phyloP scores from a whole-genome alignment of 2,329 filamentous ascomycete genomes.

The Paraphaeosphaeria minitans region DNA sequence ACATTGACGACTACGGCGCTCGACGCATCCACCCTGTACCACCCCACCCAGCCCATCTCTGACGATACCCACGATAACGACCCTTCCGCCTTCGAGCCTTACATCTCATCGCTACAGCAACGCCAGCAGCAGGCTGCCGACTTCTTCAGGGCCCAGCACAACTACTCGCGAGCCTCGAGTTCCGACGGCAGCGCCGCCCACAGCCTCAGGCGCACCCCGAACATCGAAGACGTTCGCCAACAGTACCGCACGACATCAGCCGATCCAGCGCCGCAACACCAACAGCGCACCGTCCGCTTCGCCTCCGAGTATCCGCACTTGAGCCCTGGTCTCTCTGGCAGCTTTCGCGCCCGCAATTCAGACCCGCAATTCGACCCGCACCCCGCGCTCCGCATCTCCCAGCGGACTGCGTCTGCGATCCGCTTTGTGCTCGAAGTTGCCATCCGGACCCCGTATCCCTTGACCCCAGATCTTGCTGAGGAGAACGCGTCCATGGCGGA shows the following conservation, averaged over 20 bases:
- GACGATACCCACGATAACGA: constrained; percentile 49
- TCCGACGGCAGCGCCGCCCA: constrained; percentile 57
- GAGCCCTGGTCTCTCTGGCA: constrained; percentile 38
- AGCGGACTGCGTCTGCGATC: constrained; percentile 85
- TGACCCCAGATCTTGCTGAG: constrained; percentile 84
- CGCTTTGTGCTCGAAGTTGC: constrained; percentile 92
- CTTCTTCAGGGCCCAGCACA: constrained; percentile 41
- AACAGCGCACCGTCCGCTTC: constrained; percentile 43
- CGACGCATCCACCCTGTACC: constrained; percentile 13
- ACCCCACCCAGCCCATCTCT: constrained; percentile 24
- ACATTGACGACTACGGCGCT: constrained; percentile 14
- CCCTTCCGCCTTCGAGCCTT: constrained; percentile 38
- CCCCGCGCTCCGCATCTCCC: constrained; percentile 73
- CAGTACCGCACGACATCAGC: constrained; percentile 52
- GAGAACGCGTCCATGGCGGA: constrained; percentile 94
- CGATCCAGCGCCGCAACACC: constrained; percentile 45
- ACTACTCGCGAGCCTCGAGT: constrained; percentile 56
- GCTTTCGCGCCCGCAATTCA: constrained; percentile 27
- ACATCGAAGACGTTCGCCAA: constrained; percentile 52
- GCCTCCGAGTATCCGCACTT: constrained; percentile 30
- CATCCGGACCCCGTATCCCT: constrained; percentile 77
- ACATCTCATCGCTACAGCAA: constrained; percentile 48
- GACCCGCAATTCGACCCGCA: constrained; percentile 46
- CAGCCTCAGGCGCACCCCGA: constrained; percentile 60
- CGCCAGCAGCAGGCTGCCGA: constrained; percentile 49